These are phyloP conservation scores for Phlyctochytrium planicorne DNA, from an alignment of 192 early-diverging fungal species.

Conservation along the genomic window DNA sequence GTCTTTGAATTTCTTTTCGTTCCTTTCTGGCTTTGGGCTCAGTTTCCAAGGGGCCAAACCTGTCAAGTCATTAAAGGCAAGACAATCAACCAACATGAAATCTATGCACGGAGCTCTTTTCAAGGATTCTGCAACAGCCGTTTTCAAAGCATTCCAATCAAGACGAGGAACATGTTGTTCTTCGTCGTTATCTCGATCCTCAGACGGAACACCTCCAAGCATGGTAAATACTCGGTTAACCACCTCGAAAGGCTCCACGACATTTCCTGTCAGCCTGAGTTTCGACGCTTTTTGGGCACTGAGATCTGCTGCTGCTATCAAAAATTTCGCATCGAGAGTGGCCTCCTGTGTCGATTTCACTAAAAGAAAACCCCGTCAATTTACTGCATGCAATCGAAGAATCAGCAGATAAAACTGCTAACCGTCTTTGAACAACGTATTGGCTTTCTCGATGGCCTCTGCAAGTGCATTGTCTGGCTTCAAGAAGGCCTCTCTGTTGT, in stretches of 20 bases:
- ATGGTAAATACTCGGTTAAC: conserved; percentile 56
- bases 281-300: conserved; percentile 74
- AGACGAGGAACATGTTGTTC: conserved; percentile 40
- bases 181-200: conserved; percentile 29
- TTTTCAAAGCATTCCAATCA: conserved; percentile 66
- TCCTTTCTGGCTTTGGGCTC: conserved; percentile 49
- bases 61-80: conserved; percentile 11
- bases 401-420: not conserved
- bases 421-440: conserved; percentile 17
- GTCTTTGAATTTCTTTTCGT: conserved; percentile 28
- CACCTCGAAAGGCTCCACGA: conserved; percentile 79
- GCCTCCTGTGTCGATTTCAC: conserved; percentile 85
- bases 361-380: conserved; percentile 15
- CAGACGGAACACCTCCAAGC: conserved; percentile 41
- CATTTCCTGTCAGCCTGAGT: conserved; percentile 70
- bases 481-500: conserved; percentile 14
- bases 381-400: not conserved
- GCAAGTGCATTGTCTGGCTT: conserved; percentile 7
- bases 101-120: conserved; percentile 65
- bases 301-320: conserved; percentile 74
- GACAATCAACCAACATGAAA: conserved; percentile 64
- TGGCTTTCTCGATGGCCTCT: conserved; percentile 8
- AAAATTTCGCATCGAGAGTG: conserved; percentile 78
- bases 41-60: conserved; percentile 69
- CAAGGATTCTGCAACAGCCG: conserved; percentile 50